Conservation (phyloP, 2,329 filamentous ascomycete species). For the Bimuria novae-zelandiae region DNA sequence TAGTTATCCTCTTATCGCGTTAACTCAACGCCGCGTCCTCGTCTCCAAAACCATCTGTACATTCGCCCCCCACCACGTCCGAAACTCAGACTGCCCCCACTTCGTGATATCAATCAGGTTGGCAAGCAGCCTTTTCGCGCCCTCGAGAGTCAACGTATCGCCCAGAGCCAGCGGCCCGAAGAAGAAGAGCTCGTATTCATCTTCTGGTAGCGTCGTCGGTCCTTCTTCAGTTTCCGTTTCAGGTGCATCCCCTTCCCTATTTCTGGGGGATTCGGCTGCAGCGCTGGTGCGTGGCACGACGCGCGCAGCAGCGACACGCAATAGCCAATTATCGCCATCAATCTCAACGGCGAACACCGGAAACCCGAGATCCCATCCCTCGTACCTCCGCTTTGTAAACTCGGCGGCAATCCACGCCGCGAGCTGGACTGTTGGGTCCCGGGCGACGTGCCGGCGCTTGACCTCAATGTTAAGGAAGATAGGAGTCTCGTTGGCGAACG, state of each 20-base stretch:
- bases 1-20: too few species aligned
- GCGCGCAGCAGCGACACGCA: slow-evolving; percentile 14
- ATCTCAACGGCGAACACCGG: slow-evolving; percentile 20
- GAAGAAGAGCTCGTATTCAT: slow-evolving; percentile 20
- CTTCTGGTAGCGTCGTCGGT: slow-evolving; percentile 10
- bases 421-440: slow-evolving; percentile 15
- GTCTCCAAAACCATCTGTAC: slow-evolving; percentile 10
- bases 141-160: slow-evolving; percentile 14
- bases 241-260: slow-evolving; percentile 7
- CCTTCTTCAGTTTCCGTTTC: slow-evolving; percentile 10
- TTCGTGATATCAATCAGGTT: slow-evolving; percentile 19
- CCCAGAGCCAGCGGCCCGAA: slow-evolving; percentile 13
- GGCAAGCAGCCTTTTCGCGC: slow-evolving; percentile 15
- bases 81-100: slow-evolving; percentile 17
- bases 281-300: neutral
- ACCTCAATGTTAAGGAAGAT: slow-evolving; percentile 21
- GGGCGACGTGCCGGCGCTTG: slow-evolving; percentile 11
- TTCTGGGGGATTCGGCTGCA: slow-evolving; percentile 6
- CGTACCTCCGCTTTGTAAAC: slow-evolving; percentile 19
- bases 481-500: slow-evolving; percentile 19
- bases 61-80: slow-evolving; percentile 14
- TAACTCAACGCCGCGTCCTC: neutral
- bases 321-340: slow-evolving; percentile 14
- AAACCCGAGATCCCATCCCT: slow-evolving; percentile 15
- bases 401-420: slow-evolving; percentile 24